Percentiles rank a stretch among this genome's conserved stretches.
phyloP scores from a whole-genome alignment of 2,329 filamentous ascomycete species.

The Alternaria tenuissima region DNA sequence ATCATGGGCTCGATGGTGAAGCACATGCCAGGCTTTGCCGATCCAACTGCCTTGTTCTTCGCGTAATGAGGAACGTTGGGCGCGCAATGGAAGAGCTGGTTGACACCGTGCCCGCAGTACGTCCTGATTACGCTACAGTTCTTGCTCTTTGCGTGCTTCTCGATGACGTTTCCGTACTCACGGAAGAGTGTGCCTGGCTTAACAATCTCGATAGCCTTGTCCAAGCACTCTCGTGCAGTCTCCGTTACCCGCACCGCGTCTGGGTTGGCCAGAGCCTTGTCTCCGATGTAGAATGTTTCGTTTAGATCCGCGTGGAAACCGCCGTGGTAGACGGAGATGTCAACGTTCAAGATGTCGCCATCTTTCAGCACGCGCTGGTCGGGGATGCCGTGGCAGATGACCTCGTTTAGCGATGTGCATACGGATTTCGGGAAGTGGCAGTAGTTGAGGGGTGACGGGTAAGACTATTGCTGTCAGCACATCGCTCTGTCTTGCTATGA shows the following conservation, averaged over 20 bases:
- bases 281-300: conserved; percentile 97
- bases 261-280: conserved; percentile 81
- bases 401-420: conserved; percentile 95
- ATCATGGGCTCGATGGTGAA: conserved; percentile 99
- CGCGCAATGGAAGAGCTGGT: conserved; percentile 89
- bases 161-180: conserved; percentile 92
- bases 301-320: conserved; percentile 97
- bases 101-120: conserved; percentile 96
- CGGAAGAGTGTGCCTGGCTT: conserved; percentile 93
- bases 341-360: conserved; percentile 96
- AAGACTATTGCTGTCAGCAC: conserved; percentile 69
- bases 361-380: conserved; percentile 87
- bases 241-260: conserved; percentile 92
- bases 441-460: conserved; percentile 95
- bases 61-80: conserved; percentile 97
- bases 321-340: conserved; percentile 91
- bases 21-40: conserved; percentile 95
- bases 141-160: conserved; percentile 87
- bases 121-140: conserved; percentile 92
- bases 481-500: background rate
- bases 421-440: conserved; percentile 97
- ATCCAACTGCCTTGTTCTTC: conserved; percentile 96
- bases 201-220: conserved; percentile 88
- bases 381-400: conserved; percentile 98
- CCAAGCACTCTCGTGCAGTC: conserved; percentile 84